phyloP scores from a whole-genome alignment of 257 asterid genomes.

The Cordia subcordata region DNA sequence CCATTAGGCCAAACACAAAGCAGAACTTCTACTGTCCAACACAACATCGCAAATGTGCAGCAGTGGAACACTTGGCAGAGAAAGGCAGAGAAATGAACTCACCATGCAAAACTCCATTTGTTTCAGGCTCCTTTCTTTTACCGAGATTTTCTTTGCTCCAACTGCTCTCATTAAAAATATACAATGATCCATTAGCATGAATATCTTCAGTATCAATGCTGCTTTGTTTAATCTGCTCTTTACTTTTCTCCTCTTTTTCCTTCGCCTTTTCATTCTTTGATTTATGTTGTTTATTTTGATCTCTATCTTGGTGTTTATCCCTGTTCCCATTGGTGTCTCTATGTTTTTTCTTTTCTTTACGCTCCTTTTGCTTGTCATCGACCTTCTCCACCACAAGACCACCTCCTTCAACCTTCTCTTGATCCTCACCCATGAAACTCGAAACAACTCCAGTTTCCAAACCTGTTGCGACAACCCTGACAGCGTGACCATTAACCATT shows the following conservation, averaged over 20 bases:
- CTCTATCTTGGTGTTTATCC: slow-evolving; percentile 25
- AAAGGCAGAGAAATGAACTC: slow-evolving; percentile 28
- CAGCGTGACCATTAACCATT: slow-evolving; percentile 25
- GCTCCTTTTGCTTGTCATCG: slow-evolving; percentile 28
- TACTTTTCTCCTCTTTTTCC: slow-evolving; percentile 24
- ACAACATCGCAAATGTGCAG: background rate
- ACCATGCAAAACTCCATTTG: slow-evolving; percentile 46
- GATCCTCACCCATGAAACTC: slow-evolving; percentile 20
- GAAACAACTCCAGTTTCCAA: slow-evolving; percentile 26
- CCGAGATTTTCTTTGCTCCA: slow-evolving; percentile 29
- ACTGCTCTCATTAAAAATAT: slow-evolving; percentile 23
- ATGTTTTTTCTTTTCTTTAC: slow-evolving; percentile 24
- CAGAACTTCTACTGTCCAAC: background rate
- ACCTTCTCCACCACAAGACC: slow-evolving; percentile 17
- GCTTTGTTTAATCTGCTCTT: slow-evolving; percentile 19
- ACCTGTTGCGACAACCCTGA: slow-evolving; percentile 18
- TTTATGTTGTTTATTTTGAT: slow-evolving; percentile 29
- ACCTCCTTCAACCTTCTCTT: slow-evolving; percentile 22
- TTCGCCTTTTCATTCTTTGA: slow-evolving; percentile 37
- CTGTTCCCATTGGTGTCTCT: slow-evolving; percentile 16
- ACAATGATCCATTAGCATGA: slow-evolving; percentile 19
- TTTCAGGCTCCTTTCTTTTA: slow-evolving; percentile 32
- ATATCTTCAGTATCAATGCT: slow-evolving; percentile 22
- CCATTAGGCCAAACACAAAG: background rate
- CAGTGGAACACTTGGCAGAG: background rate